These are phyloP conservation scores for Calonectria naviculata DNA, from an alignment of 2,329 filamentous ascomycete genomes.

Conservation along the genomic window DNA sequence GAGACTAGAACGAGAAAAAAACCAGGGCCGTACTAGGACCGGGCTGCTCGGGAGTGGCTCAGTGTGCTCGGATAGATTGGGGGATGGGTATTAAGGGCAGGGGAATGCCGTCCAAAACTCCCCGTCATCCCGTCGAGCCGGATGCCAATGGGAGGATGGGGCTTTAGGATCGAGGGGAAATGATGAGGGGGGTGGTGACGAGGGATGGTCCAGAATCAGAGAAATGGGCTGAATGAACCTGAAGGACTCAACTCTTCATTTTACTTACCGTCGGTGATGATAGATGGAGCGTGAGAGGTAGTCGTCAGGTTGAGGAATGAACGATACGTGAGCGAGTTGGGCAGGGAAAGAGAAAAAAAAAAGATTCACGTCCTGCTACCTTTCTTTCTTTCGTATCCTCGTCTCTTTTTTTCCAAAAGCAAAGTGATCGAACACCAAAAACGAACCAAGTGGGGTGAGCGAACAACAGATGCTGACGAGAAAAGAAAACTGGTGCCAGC, in stretches of 20 bases:
- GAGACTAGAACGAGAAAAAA: neutral
- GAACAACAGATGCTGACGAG: slow-evolving; percentile 36
- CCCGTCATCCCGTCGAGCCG: slow-evolving; percentile 25
- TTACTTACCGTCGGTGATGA: slow-evolving; percentile 25
- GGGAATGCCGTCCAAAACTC: slow-evolving; percentile 31
- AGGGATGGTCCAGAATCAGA: slow-evolving; percentile 8
- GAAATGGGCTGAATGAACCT: slow-evolving; percentile 1
- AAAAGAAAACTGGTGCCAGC: slow-evolving; percentile 14
- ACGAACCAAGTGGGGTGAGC: slow-evolving; percentile 33
- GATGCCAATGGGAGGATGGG: slow-evolving; percentile 32
- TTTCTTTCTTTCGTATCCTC: slow-evolving; percentile 2
- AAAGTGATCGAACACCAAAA: slow-evolving; percentile 26
- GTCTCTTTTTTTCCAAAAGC: slow-evolving; percentile 16
- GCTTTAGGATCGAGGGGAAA: slow-evolving; percentile 24
- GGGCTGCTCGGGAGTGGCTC: slow-evolving; percentile 22
- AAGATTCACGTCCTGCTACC: neutral
- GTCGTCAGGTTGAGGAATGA: slow-evolving; percentile 1
- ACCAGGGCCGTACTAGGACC: slow-evolving; percentile 5
- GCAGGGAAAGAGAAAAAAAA: slow-evolving; percentile 1
- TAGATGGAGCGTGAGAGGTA: slow-evolving; percentile 6
- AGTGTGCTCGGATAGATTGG: slow-evolving; percentile 22
- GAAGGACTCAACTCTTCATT: slow-evolving; percentile 2
- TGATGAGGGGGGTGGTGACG: slow-evolving; percentile 24
- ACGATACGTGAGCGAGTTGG: neutral
- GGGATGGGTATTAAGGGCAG: slow-evolving; percentile 22